Evolutionary conservation across 1,284 basidiomycete genomes (phyloP), one percentile per base, ranked within the genome.

Genomic region (Ganoderma sp.): DNA sequence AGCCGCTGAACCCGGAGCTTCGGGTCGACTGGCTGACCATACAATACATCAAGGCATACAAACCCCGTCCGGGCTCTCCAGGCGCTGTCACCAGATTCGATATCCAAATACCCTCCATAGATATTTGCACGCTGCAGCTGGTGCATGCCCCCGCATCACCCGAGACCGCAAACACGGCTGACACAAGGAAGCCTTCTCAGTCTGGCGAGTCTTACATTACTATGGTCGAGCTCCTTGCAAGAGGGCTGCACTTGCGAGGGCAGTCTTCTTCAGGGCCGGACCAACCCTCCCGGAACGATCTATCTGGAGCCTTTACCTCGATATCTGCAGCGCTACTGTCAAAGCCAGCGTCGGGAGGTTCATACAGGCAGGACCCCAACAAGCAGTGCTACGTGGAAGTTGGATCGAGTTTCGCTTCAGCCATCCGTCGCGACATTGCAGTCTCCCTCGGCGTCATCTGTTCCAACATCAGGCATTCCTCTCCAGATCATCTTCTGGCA

Each of bases 1-100:
- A 80, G 78, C 70, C 68, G 63, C 52, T 76, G 42, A 75, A 73
- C 50, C 76, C 78, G 1, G 78, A 80, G 58, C 69, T 80, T 17
- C 73, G 75, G 19, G 69, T 79, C 48, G 79, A 79, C 60, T 69
- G 67, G 0, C 60, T 79, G n/a, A 72, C 77, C n/a, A 67, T 68
- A 22, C 68, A 69, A 22, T 75, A 75, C 58, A 68, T 78, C 25
- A 72, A 71, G 37, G 72, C 74, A 12, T 66, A 68, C 66, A 69
- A 62, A 12, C 43, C 50, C 3, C 41, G 66, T 15, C 54, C 63
- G 14, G 25, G 32, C 34, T 41, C 58, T 0, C 22, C 12, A 9
- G 50, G 37, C 32, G 48, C 28, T n/a, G 50, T 64, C 2, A 73
- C 70, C 15, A 64, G 65, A 15, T 48, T 76, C 32, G 77, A 78